Base-by-base conservation (phyloP, 805 yeast genomes). In the Wickerhamomyces strasburgensis region DNA sequence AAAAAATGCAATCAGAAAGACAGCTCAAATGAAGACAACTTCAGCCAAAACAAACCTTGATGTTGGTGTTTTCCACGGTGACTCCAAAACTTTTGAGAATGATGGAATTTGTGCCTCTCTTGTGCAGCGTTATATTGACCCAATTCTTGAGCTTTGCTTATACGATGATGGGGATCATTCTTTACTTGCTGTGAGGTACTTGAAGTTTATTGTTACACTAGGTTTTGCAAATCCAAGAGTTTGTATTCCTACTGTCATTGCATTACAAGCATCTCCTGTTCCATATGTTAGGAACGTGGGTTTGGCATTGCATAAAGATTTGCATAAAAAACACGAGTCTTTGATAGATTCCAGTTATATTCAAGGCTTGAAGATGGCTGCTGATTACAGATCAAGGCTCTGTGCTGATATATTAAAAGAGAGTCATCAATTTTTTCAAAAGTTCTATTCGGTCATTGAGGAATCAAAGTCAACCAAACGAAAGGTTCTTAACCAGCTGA, bases 201-300 rank as follows among this genome's bases (percentile, higher is more conserved):
- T 85, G 29, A 75, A 70, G 37, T 56, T 73, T 29, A 73, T 81
- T 17, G 69, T 81, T 8, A 67, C 67, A 19, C 66, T 77, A 37
- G 95, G 95, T 0, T 81, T 75, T 57, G 81, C 83, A 0, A 84
- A 82, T 51, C 96, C 96, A 1, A 71, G 83, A 38, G 49, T 72
- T 5, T 75, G 86, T 49, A 72, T 80, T 5, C 73, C 88, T 0
- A 80, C 88, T 0, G 66, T 84, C 1, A 70, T 85, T 38, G 90
- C 90, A 0, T 61, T 87, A 25, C 78, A 79, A 39, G 66, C 84
- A 0, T 75, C 86, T 0, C 58, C 64, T 1, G 58, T 63, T 14
- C 54, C 52, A 4, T 52, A 57, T 9, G 65, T 83, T 14, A 63
- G 70, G 23, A 54, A 54, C 3, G 58, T 70, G 9, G 86, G 88